phyloP scores from a whole-genome alignment of 108 stramenopile genomes.

The Pseudonitzschia multiseries region DNA sequence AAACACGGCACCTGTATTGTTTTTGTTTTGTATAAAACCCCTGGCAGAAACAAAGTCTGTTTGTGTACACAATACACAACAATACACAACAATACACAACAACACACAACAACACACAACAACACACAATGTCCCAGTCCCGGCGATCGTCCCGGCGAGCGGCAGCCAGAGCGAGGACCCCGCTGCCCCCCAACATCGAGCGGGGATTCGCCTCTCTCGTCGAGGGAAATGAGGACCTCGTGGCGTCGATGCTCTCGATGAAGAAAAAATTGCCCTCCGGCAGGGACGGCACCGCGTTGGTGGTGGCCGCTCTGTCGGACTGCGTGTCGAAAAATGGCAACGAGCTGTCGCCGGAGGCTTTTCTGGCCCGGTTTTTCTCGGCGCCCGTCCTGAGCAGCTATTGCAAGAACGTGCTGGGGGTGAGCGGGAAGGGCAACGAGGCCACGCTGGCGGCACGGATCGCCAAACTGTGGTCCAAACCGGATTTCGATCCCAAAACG shows the following conservation, averaged over 20 bases:
- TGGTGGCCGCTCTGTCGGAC: not conserved
- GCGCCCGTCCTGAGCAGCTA: not conserved
- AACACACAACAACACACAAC: no score
- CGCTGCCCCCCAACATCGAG: not conserved
- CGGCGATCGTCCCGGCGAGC: constrained; percentile 3
- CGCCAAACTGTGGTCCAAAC: not conserved
- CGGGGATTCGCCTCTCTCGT: not conserved
- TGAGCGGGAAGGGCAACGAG: constrained; percentile 1
- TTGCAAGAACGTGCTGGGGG: not conserved
- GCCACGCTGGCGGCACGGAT: not conserved
- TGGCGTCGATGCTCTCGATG: not conserved
- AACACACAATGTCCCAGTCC: not conserved
- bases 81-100: no score
- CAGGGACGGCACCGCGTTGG: not conserved
- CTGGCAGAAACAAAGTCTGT: no score
- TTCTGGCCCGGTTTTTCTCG: not conserved
- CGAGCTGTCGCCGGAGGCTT: not conserved
- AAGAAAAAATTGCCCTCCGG: not conserved
- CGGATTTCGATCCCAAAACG: not conserved
- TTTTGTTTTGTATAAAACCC: no score
- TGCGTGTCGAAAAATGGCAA: not conserved
- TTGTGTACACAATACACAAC: no score
- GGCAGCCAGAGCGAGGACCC: not conserved
- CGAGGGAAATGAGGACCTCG: not conserved
- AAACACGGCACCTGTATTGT: no score